Percentiles rank a stretch among this genome's conserved stretches.
Evolutionary conservation across 805 yeast genomes (phyloP).

Genomic region (Candida ovalis): DNA sequence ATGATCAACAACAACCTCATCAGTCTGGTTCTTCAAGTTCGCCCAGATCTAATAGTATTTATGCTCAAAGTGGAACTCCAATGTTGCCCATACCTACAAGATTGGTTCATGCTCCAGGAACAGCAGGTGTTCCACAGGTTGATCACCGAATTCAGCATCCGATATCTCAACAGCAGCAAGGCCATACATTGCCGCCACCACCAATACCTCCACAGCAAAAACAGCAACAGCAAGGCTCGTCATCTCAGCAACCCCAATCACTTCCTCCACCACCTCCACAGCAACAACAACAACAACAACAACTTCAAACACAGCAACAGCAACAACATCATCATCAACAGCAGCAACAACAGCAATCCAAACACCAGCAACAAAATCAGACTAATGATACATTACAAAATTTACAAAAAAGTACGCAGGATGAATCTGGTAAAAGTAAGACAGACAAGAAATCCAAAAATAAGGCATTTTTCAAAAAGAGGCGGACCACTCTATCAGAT

Average conservation of each 20-base stretch:
- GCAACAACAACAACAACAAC: background rate
- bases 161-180: constrained; percentile 7
- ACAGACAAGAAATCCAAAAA: constrained; percentile 2
- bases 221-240: background rate
- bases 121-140: constrained; percentile 4
- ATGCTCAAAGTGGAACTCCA: constrained; percentile 14
- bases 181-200: constrained; percentile 9
- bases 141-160: constrained; percentile 7
- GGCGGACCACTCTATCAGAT: background rate
- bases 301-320: background rate
- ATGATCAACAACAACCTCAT: constrained; percentile 16
- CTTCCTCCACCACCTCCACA: background rate
- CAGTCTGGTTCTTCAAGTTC: constrained; percentile 8
- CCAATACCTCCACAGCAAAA: background rate
- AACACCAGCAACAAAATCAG: background rate
- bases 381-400: background rate
- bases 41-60: constrained; percentile 20
- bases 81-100: constrained; percentile 22
- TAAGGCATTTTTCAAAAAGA: constrained; percentile 2
- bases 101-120: constrained; percentile 10
- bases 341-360: background rate
- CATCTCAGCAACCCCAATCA: background rate
- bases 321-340: background rate
- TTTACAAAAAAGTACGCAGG: background rate
- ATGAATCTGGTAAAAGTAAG: background rate